phyloP scores from a whole-genome alignment of 768 basidiomycete species.

The Gautieria morchelliformis region DNA sequence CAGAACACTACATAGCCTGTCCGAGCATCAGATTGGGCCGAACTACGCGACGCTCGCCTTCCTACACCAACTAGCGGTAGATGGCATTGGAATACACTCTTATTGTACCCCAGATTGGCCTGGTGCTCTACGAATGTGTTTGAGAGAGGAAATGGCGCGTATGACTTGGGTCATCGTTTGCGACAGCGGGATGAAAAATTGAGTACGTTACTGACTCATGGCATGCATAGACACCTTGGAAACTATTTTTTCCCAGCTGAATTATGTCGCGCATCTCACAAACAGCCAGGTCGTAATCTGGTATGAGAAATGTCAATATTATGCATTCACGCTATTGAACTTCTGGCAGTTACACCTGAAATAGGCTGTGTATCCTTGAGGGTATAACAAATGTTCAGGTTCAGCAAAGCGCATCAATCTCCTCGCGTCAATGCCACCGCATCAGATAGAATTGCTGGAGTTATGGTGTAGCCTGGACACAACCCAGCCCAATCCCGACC shows the following conservation, averaged over 20 bases:
- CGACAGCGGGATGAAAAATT: not conserved
- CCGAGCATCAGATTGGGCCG: no score
- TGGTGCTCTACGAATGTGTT: constrained; percentile 29
- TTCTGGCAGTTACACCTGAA: constrained; percentile 49
- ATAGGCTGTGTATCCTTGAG: constrained; percentile 43
- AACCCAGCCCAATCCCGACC: no score
- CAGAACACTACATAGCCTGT: no score
- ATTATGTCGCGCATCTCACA: constrained; percentile 60
- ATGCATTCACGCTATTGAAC: no score
- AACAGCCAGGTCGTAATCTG: constrained; percentile 53
- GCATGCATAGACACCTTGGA: not conserved
- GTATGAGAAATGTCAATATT: no score
- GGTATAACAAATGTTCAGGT: not conserved
- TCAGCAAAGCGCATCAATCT: constrained; percentile 31
- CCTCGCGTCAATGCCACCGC: constrained; percentile 62
- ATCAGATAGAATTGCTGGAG: constrained; percentile 59
- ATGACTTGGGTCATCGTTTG: constrained; percentile 26
- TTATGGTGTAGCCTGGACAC: constrained; percentile 79
- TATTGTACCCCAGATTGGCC: constrained; percentile 33
- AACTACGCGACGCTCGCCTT: no score
- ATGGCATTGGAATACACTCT: no score
- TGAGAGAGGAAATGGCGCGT: constrained; percentile 34
- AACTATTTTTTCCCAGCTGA: not conserved
- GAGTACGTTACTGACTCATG: not conserved
- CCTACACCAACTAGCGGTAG: no score